Conservation (phyloP, 2,329 filamentous ascomycete genomes). For the Elsinoe ampelina region DNA sequence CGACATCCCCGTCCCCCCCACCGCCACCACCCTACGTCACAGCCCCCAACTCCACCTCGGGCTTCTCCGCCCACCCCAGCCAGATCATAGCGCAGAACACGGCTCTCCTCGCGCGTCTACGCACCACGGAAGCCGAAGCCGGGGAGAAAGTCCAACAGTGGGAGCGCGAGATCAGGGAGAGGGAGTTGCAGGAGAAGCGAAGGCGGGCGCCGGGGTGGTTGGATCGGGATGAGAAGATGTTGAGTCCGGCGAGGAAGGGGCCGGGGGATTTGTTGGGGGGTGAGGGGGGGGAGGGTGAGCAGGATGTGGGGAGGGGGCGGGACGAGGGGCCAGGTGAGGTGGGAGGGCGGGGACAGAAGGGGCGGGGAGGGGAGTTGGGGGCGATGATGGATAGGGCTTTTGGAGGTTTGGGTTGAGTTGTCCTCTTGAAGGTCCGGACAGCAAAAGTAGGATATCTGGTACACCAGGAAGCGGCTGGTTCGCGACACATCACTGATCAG, state of each 20-base stretch:
- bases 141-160: conserved; percentile 58
- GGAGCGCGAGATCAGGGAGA: conserved; percentile 54
- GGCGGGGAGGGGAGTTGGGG: conserved; percentile 25
- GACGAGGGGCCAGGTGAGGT: too few relatives aligned
- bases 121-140: conserved; percentile 58
- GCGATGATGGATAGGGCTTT: conserved; percentile 29
- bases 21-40: conserved; percentile 59
- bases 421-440: too few relatives aligned
- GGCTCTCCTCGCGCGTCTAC: conserved; percentile 66
- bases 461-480: too few relatives aligned
- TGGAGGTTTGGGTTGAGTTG: conserved; percentile 18
- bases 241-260: conserved; percentile 53
- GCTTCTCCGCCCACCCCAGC: conserved; percentile 75
- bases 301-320: neutral
- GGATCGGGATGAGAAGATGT: conserved; percentile 59
- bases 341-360: conserved; percentile 15
- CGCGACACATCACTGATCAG: too few relatives aligned
- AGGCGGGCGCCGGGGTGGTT: conserved; percentile 72
- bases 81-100: conserved; percentile 76
- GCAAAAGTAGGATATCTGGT: neutral
- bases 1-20: conserved; percentile 24
- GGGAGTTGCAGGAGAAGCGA: conserved; percentile 70
- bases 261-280: conserved; percentile 11
- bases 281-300: neutral
- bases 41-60: conserved; percentile 57